A percentile compares a stretch with the other conserved stretches of the same genome.
phyloP scores from a whole-genome alignment of 441 rosid species.

The Corymbia calophylla region DNA sequence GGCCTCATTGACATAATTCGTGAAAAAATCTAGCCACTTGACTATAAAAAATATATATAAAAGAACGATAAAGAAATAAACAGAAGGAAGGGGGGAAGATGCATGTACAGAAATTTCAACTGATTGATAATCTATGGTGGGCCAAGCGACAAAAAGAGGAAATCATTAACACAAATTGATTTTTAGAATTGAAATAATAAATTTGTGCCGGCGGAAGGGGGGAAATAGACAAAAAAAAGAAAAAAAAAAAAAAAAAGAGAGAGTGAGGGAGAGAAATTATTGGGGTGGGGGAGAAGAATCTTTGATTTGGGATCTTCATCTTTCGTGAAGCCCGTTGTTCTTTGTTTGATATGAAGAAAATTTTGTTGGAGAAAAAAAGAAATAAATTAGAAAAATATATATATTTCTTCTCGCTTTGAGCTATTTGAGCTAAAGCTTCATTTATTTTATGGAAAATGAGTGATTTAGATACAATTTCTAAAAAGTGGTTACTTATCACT shows the following conservation, averaged over 20 bases:
- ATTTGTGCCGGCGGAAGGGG: neutral
- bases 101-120: neutral
- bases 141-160: neutral
- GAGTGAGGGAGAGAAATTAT: neutral
- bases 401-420: neutral
- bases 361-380: neutral
- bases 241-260: no score
- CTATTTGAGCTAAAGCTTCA: no score
- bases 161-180: neutral
- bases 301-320: neutral
- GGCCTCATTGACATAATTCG: neutral
- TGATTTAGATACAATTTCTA: no score
- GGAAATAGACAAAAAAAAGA: neutral
- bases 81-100: neutral
- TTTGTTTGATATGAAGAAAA: neutral
- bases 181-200: neutral
- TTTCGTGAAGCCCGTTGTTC: neutral
- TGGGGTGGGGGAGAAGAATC: neutral
- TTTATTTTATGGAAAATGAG: no score
- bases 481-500: no score
- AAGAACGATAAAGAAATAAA: neutral
- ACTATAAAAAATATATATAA: neutral
- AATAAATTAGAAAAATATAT: no score
- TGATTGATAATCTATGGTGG: neutral
- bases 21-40: neutral